Evolutionary conservation across 1,284 basidiomycete genomes (phyloP).

Genomic region (Waitea zeae): DNA sequence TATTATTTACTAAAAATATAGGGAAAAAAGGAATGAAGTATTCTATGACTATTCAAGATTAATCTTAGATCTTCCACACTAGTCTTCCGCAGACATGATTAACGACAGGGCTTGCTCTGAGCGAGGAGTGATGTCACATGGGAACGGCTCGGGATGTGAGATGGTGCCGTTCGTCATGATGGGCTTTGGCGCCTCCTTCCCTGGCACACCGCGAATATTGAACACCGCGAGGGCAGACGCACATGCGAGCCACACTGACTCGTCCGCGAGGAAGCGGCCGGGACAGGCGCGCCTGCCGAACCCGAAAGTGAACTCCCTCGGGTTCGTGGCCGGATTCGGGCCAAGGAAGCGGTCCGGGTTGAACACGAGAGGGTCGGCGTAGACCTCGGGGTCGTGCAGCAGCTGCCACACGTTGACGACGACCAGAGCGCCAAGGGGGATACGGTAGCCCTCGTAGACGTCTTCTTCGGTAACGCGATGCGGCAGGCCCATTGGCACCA

Average conservation of each 20-base stretch:
- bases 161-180: slow-evolving; percentile 11
- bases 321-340: slow-evolving; percentile 7
- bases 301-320: slow-evolving; percentile 3
- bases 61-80: too few relatives aligned
- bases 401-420: slow-evolving; percentile 10
- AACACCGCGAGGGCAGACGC: slow-evolving; percentile 16
- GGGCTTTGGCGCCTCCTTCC: slow-evolving; percentile 5
- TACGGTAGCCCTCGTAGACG: slow-evolving; percentile 7
- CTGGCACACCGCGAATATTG: slow-evolving; percentile 13
- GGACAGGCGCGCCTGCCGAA: slow-evolving; percentile 1
- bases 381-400: slow-evolving; percentile 9
- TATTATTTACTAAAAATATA: too few relatives aligned
- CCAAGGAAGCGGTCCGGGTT: slow-evolving; percentile 12
- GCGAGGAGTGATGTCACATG: slow-evolving; percentile 15
- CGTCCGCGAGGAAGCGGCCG: too few relatives aligned
- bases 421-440: slow-evolving; percentile 8
- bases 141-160: slow-evolving; percentile 16
- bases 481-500: slow-evolving; percentile 10
- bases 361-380: slow-evolving; percentile 10
- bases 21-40: too few relatives aligned
- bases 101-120: slow-evolving; percentile 11
- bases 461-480: slow-evolving; percentile 6
- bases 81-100: slow-evolving; percentile 6
- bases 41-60: too few relatives aligned
- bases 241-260: slow-evolving; percentile 14